Base-by-base conservation (phyloP, 1,284 basidiomycete genomes). In the Abortiporus biennis region DNA sequence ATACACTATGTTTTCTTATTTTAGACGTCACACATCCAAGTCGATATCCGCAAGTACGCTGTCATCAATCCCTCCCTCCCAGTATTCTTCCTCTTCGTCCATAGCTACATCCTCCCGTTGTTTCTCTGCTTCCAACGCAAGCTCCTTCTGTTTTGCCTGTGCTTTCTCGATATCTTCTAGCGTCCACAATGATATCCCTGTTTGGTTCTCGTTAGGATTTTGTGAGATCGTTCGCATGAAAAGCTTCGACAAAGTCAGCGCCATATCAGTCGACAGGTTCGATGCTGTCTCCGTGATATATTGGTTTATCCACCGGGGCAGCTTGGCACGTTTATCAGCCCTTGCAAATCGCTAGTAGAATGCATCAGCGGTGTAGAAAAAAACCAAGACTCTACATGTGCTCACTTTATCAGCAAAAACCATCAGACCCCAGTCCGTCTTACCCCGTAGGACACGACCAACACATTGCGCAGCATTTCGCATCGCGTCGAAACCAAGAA, bases 401-500 rank as follows among this genome's bases (percentile, higher is more conserved):
- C 72, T 36, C 42, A 91, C 92, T 79, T 94, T 97, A 67, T 99
- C 96, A 0, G 96, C 96, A 65, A 99, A 99, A 12, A 99, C 84
- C 96, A 99, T 99, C 56, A 99, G 66, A 33, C 96, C 96, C 87
- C 96, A 99, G 65, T 99, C 96, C 1, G 95, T 98, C 72, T 99
- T 99, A 52, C 95, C 95, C 43, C 96, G 83, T 61, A 99, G 65
- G 20, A 96, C 96, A 56, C 96, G 91, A 25, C 96, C 96, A 3
- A 99, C 95, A 63, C 96, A 99, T 59, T 99, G 96, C 11, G 96
- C 96, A 2, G 96, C 96, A 58, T 97, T 98, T 44, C 96, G 83
- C 92, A 99, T 99, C 2, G 96, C 96, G 59, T 99, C 96, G 65
- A 99, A 99, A 16, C 96, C 96, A 19, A 99, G 73, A 59, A 97